Base-by-base conservation (phyloP, 2,329 filamentous ascomycete species). In the Colletotrichum sp. region DNA sequence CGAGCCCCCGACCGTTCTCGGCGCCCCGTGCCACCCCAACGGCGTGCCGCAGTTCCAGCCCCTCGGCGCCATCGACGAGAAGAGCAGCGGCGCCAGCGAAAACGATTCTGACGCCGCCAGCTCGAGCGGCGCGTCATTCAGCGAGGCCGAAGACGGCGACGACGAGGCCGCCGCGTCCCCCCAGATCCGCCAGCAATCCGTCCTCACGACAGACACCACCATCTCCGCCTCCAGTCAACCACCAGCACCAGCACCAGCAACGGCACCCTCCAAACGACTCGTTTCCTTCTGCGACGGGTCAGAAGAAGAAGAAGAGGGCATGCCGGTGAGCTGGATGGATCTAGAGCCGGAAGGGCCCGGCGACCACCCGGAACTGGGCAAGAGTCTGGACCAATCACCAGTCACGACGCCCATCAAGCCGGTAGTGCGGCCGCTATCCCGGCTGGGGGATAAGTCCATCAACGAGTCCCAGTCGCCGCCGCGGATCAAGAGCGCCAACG, bases 121-220 rank as follows among this genome's bases (percentile, higher is more conserved):
- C 60, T 83, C 83, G 13, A 80, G 80, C 16, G 85, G 83, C 77
- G 83, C 83, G 60, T 85, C 81, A 32, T 88, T 86, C 6, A 82
- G 80, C 73, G 83, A 79, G 26, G 79, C 85, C 66, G 82, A 84
- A 52, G 52, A 68, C 57, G 69, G 30, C n/a, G 73, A 76, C 21
- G 69, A 76, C 13, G 73, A 76, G 9, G 73, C 73, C 6, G 73
- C 73, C 18, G 73, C 49, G 18, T 76, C 73, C 3, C 73, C 73
- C 8, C 73, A 65, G 26, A 76, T 76, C 18, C 73, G 73, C 32
- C 82, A 84, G 34, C 84, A 82, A 60, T 88, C 87, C 0, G 81
- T 87, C 63, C 78, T 82, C 44, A 88, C 87, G 3, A 79, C 84
- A 30, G 85, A 85, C 36, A 88, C 87, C 5, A 86, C 86, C 24